phyloP scores from a whole-genome alignment of 2,329 filamentous ascomycete species.

The Aspergillus fumigatus region DNA sequence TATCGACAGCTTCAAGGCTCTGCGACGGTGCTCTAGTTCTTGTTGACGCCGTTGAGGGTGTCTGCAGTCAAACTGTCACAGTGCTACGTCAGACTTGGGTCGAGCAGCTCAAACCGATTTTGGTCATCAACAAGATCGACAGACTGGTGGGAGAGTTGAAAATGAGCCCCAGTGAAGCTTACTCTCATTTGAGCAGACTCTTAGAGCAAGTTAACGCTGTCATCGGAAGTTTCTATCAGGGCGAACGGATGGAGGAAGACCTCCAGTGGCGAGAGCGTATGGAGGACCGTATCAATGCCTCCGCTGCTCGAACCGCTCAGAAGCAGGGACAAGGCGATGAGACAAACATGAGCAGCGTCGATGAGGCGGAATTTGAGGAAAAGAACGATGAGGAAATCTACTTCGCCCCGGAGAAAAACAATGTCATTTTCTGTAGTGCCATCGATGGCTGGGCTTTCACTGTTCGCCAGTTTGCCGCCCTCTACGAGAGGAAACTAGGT shows the following conservation, averaged over 20 bases:
- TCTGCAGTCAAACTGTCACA: conserved; percentile 97
- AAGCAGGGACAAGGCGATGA: conserved; percentile 39
- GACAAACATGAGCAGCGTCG: conserved; percentile 46
- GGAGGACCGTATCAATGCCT: conserved; percentile 75
- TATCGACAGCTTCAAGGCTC: conserved; percentile 88
- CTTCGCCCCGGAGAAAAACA: conserved; percentile 96
- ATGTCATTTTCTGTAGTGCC: conserved; percentile 97
- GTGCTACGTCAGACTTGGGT: conserved; percentile 92
- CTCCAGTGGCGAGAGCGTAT: conserved; percentile 91
- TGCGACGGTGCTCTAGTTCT: conserved; percentile 93
- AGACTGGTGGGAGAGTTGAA: conserved; percentile 88
- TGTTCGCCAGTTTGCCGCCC: conserved; percentile 81
- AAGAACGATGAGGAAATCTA: conserved; percentile 95
- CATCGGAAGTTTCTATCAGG: conserved; percentile 94
- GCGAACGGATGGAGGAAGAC: conserved; percentile 97
- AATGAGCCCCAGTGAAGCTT: conserved; percentile 86
- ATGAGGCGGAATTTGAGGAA: conserved; percentile 69
- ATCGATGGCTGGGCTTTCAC: conserved; percentile 99
- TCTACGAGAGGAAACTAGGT: conserved; percentile 96
- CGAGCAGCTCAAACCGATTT: conserved; percentile 87
- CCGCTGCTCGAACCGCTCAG: conserved; percentile 53
- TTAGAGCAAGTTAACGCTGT: conserved; percentile 97
- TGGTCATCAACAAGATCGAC: conserved; percentile 99
- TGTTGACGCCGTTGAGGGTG: conserved; percentile 94
- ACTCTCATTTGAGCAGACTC: conserved; percentile 80